Conservation (phyloP, 495 filamentous ascomycete species). For the Gamarada debralockiae region DNA sequence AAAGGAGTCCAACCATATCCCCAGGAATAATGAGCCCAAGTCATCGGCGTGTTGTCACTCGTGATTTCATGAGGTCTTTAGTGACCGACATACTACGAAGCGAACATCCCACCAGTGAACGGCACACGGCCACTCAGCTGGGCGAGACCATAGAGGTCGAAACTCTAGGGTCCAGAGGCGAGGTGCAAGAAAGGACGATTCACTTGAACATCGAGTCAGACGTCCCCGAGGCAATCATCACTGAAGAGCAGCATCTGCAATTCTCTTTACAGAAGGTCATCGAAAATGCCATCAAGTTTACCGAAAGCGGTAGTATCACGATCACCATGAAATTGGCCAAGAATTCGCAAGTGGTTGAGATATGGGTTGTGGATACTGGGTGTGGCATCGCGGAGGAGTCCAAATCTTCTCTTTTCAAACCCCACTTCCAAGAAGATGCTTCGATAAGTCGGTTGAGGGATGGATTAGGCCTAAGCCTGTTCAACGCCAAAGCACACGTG, state of each 20-base stretch:
- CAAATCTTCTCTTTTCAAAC: slow-evolving; percentile 67
- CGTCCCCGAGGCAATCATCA: slow-evolving; percentile 63
- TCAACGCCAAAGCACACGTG: slow-evolving; percentile 74
- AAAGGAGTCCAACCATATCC: neutral
- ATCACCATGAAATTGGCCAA: slow-evolving; percentile 45
- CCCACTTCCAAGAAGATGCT: slow-evolving; percentile 69
- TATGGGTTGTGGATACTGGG: slow-evolving; percentile 65
- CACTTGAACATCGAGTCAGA: slow-evolving; percentile 62
- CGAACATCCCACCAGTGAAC: slow-evolving; percentile 66
- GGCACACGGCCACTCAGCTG: slow-evolving; percentile 51
- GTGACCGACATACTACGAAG: slow-evolving; percentile 68
- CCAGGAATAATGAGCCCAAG: slow-evolving; percentile 26
- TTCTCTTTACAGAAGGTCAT: slow-evolving; percentile 73
- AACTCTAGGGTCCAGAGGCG: slow-evolving; percentile 54
- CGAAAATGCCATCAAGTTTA: slow-evolving; percentile 79
- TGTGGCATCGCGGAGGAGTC: slow-evolving; percentile 70
- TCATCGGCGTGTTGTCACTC: slow-evolving; percentile 54
- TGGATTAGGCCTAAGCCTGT: slow-evolving; percentile 68
- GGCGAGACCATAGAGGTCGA: slow-evolving; percentile 68
- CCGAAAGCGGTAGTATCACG: slow-evolving; percentile 62
- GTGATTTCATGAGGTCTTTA: slow-evolving; percentile 62
- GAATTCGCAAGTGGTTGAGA: slow-evolving; percentile 44
- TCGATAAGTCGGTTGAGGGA: slow-evolving; percentile 70
- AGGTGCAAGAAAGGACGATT: slow-evolving; percentile 55
- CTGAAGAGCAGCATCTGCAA: slow-evolving; percentile 29